Percentiles rank a stretch among this genome's conserved stretches.
Conservation (phyloP, 441 rosid genomes). For the Adansonia rubrostipa region DNA sequence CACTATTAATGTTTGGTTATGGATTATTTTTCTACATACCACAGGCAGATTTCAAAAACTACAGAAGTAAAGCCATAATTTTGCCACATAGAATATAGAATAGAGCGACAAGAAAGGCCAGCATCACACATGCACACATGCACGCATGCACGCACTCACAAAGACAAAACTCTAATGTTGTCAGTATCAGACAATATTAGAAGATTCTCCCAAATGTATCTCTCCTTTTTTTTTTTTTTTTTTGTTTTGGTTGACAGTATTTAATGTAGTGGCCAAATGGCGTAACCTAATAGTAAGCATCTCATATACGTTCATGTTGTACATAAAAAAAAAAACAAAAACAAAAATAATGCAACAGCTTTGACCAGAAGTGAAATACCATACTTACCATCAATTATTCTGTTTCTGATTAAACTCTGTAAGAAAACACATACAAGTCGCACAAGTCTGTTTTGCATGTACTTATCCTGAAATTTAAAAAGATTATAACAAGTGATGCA, state of each 20-base stretch:
- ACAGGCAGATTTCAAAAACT: not conserved
- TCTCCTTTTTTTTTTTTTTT: too few relatives aligned
- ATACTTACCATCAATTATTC: conserved; percentile 79
- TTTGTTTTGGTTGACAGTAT: not conserved
- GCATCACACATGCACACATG: not conserved
- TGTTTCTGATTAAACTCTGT: conserved; percentile 89
- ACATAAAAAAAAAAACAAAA: not conserved
- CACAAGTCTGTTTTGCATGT: conserved; percentile 98
- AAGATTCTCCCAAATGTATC: not conserved
- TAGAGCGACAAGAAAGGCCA: too few relatives aligned
- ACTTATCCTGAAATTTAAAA: conserved; percentile 77
- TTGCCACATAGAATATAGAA: too few relatives aligned
- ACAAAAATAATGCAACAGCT: not conserved
- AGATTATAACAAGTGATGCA: not conserved
- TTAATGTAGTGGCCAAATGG: not conserved
- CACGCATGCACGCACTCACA: too few relatives aligned
- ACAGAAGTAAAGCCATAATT: not conserved
- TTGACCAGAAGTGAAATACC: not conserved
- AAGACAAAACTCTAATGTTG: not conserved
- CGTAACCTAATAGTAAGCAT: not conserved
- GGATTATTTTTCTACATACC: not conserved
- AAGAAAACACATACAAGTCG: conserved; percentile 98
- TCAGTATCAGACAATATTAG: not conserved
- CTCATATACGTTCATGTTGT: not conserved
- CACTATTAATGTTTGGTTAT: not conserved